Evolutionary conservation across 306 rosid genomes (phyloP).

Genomic region (Prunus armeniaca): DNA sequence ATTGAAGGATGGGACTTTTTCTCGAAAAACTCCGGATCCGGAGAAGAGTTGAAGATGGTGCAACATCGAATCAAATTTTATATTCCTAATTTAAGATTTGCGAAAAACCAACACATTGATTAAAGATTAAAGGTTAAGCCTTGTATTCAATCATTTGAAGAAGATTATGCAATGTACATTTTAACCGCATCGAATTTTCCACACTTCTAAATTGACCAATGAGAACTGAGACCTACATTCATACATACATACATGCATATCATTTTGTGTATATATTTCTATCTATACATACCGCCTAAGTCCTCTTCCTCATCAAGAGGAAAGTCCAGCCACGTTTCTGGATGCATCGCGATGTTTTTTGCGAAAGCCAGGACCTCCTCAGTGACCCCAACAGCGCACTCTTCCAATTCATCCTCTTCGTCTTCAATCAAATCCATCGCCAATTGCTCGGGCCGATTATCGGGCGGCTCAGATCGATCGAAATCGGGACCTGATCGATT

Average conservation of each 20-base stretch:
- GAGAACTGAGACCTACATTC: not conserved
- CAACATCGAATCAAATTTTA: not conserved
- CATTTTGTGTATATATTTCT: not conserved
- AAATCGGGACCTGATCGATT: conserved; percentile 19
- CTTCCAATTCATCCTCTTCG: conserved; percentile 34
- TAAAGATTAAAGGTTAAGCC: not conserved
- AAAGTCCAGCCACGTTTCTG: conserved; percentile 98
- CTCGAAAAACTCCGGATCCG: too few relatives aligned
- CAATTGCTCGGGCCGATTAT: conserved; percentile 19
- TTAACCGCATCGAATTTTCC: not conserved
- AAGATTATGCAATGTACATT: not conserved
- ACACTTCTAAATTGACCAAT: not conserved
- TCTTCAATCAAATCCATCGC: conserved; percentile 14
- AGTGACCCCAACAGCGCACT: conserved; percentile 64
- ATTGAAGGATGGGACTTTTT: too few relatives aligned
- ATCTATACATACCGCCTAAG: conserved; percentile 50
- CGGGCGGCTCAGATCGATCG: conserved; percentile 28
- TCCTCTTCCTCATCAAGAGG: conserved; percentile 92
- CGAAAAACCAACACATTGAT: not conserved
- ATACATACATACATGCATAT: not conserved
- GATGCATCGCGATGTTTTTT: conserved; percentile 90
- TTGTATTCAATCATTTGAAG: not conserved
- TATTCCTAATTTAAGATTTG: not conserved
- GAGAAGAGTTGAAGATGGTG: too few relatives aligned
- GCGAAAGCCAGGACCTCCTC: conserved; percentile 87